phyloP scores from a whole-genome alignment of 306 rosid genomes.

The Rosa lucieae region DNA sequence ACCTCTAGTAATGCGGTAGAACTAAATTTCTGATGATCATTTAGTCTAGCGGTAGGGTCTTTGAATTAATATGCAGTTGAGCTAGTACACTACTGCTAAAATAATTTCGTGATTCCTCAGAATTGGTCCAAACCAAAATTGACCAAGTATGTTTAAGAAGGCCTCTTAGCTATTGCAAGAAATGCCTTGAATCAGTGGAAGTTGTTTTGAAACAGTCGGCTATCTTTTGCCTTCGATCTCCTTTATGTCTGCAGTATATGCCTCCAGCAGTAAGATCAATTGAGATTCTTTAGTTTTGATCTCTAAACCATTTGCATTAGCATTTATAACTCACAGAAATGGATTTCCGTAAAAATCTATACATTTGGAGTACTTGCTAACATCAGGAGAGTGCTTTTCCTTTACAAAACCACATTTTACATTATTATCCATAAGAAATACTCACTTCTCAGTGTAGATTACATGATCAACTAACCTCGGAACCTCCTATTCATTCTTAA shows the following conservation, averaged over 20 bases:
- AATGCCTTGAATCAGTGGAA: not conserved
- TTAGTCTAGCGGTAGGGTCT: no score
- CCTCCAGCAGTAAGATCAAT: not conserved
- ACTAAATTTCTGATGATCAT: no score
- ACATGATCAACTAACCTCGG: not conserved
- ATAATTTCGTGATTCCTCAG: not conserved
- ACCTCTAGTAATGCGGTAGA: no score
- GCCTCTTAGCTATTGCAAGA: not conserved
- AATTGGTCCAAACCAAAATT: not conserved
- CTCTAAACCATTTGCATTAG: not conserved
- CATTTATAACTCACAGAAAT: no score
- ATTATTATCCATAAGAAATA: not conserved
- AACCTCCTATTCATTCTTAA: not conserved
- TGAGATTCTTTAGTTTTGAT: not conserved
- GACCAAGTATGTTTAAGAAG: no score
- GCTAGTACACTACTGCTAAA: not conserved
- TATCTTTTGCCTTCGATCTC: no score
- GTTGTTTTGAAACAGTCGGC: not conserved
- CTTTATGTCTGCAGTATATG: not conserved
- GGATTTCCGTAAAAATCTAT: no score
- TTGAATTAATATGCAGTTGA: no score
- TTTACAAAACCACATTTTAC: not conserved
- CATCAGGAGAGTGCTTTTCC: not conserved
- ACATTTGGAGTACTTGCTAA: not conserved
- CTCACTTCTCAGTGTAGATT: not conserved